Evolutionary conservation across 495 filamentous ascomycete species (phyloP).

Genomic region (Elaphomyces granulatus): DNA sequence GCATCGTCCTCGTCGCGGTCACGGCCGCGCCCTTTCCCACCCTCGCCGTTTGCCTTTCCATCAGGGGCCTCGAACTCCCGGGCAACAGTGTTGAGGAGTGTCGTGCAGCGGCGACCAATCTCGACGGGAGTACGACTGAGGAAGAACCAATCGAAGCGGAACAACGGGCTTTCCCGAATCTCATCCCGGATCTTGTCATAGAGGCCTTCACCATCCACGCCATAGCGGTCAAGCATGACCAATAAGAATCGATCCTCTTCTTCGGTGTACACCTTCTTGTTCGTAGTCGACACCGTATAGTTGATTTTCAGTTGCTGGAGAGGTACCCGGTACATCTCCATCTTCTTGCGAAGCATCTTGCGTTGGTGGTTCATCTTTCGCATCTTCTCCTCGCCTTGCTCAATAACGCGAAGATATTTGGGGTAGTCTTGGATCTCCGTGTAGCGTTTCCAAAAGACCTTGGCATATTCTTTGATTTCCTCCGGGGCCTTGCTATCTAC

Average conservation of each 20-base stretch:
- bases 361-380: slow-evolving; percentile 82
- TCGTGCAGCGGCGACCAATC: slow-evolving; percentile 82
- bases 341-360: slow-evolving; percentile 88
- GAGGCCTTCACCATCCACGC: slow-evolving; percentile 70
- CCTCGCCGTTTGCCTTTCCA: slow-evolving; percentile 43
- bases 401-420: slow-evolving; percentile 76
- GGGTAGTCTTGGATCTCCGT: slow-evolving; percentile 73
- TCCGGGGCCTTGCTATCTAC: slow-evolving; percentile 78
- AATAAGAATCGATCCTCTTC: slow-evolving; percentile 96
- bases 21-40: slow-evolving; percentile 56
- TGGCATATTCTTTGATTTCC: slow-evolving; percentile 78
- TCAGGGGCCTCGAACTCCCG: slow-evolving; percentile 76
- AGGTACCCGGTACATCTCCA: slow-evolving; percentile 88
- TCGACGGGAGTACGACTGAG: slow-evolving; percentile 86
- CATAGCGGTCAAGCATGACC: slow-evolving; percentile 81
- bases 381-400: slow-evolving; percentile 79
- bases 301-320: slow-evolving; percentile 97
- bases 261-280: slow-evolving; percentile 99
- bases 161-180: slow-evolving; percentile 86
- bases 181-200: slow-evolving; percentile 81
- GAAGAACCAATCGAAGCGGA: slow-evolving; percentile 99
- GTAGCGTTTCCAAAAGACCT: slow-evolving; percentile 89
- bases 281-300: slow-evolving; percentile 96
- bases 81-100: slow-evolving; percentile 81
- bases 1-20: slow-evolving; percentile 62